Conservation (phyloP, 192 early-diverging fungal species). For the Coemansia sp. region DNA sequence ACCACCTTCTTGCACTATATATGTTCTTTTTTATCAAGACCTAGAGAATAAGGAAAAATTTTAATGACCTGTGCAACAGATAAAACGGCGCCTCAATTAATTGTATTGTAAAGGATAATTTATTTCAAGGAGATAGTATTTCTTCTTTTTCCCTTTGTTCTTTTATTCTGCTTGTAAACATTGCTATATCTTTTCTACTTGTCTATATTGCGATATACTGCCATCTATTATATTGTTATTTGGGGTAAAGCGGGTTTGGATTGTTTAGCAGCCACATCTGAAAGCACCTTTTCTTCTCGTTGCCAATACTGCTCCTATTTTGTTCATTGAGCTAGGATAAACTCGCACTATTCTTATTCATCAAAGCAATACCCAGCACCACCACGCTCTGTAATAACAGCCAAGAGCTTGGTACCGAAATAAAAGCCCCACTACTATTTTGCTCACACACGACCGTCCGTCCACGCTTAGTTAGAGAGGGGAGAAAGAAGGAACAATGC, state of each 20-base stretch:
- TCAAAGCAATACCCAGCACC: not conserved
- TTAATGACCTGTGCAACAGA: too few species aligned
- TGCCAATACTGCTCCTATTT: constrained; percentile 5
- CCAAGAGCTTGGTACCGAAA: not conserved
- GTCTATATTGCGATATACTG: constrained; percentile 10
- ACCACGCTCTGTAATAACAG: not conserved
- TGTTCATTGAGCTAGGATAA: not conserved
- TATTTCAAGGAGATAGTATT: too few species aligned
- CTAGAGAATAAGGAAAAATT: too few species aligned
- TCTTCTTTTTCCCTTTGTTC: too few species aligned
- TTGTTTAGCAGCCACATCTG: not conserved
- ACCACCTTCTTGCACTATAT: too few species aligned
- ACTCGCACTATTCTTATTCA: not conserved
- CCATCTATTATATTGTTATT: not conserved
- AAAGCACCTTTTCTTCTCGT: not conserved
- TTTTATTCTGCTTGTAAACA: too few species aligned
- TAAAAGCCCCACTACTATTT: not conserved
- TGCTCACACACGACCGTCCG: not conserved
- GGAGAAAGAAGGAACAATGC: constrained; percentile 19
- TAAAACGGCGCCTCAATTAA: too few species aligned
- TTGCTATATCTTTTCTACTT: too few species aligned
- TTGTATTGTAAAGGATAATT: too few species aligned
- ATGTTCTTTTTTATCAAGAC: too few species aligned
- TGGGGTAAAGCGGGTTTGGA: not conserved
- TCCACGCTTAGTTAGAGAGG: not conserved